Percentiles rank a stretch among this genome's conserved stretches.
Evolutionary conservation across 768 basidiomycete species (phyloP).

Genomic region (Baorangia bicolor): DNA sequence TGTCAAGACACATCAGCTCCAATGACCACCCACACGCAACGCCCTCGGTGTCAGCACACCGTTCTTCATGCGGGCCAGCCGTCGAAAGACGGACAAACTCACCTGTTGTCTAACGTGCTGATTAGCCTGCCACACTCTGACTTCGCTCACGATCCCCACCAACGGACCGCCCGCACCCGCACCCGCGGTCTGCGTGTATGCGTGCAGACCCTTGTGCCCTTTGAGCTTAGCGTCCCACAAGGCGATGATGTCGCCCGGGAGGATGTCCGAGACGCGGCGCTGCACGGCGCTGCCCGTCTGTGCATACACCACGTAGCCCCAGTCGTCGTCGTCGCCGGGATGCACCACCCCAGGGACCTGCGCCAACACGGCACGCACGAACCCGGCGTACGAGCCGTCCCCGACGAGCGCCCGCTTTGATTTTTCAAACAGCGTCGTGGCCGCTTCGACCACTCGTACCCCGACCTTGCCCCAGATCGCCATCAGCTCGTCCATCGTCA

Average conservation of each 20-base stretch:
- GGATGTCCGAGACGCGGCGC: slow-evolving; percentile 72
- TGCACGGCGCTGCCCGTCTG: slow-evolving; percentile 68
- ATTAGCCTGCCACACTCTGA: slow-evolving; percentile 83
- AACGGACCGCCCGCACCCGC: slow-evolving; percentile 41
- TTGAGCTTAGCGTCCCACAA: slow-evolving; percentile 78
- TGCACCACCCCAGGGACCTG: slow-evolving; percentile 61
- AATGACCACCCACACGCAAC: not conserved
- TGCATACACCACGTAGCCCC: slow-evolving; percentile 74
- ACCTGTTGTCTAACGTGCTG: slow-evolving; percentile 83
- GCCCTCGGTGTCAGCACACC: slow-evolving; percentile 37
- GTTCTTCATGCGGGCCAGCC: slow-evolving; percentile 31
- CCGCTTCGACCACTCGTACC: slow-evolving; percentile 68
- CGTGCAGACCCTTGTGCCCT: slow-evolving; percentile 72
- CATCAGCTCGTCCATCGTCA: slow-evolving; percentile 66
- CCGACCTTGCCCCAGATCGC: slow-evolving; percentile 73
- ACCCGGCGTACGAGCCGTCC: slow-evolving; percentile 82
- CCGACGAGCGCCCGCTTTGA: slow-evolving; percentile 79
- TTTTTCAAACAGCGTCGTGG: slow-evolving; percentile 64
- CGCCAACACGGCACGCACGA: slow-evolving; percentile 63
- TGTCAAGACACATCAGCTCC: slow-evolving; percentile 19
- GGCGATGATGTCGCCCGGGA: slow-evolving; percentile 83
- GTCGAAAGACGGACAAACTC: slow-evolving; percentile 32
- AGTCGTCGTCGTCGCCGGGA: slow-evolving; percentile 38
- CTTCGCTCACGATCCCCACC: slow-evolving; percentile 75
- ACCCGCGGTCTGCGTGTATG: slow-evolving; percentile 60